Percentiles rank a stretch among this genome's conserved stretches.
These are phyloP conservation scores for Colletotrichum limetticola DNA, from an alignment of 2,329 filamentous ascomycete genomes.

Conservation along the genomic window DNA sequence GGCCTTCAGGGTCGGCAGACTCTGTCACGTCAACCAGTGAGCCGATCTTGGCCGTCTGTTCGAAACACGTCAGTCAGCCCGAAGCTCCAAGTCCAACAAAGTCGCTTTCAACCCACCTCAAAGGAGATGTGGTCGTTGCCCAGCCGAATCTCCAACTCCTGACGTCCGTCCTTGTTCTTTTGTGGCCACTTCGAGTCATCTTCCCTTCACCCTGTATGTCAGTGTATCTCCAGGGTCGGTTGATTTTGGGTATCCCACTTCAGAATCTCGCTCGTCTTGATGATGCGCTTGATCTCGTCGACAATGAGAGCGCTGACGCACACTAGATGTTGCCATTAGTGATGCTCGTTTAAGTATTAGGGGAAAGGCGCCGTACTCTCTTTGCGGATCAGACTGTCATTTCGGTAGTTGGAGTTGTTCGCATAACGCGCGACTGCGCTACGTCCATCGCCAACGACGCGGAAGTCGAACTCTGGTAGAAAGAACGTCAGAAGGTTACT, in stretches of 20 bases:
- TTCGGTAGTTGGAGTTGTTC: constrained; percentile 99
- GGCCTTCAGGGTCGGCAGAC: constrained; percentile 92
- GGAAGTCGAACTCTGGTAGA: constrained; percentile 89
- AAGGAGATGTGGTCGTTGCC: constrained; percentile 98
- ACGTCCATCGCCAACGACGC: constrained; percentile 89
- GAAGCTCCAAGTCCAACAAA: background rate
- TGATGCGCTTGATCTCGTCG: constrained; percentile 95
- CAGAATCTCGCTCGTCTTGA: constrained; percentile 96
- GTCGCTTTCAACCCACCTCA: constrained; percentile 71
- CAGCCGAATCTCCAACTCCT: constrained; percentile 93
- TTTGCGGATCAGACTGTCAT: constrained; percentile 98
- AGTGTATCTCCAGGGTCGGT: constrained; percentile 34
- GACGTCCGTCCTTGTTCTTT: constrained; percentile 98
- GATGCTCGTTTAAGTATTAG: background rate
- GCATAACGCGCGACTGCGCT: constrained; percentile 96
- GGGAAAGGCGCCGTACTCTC: constrained; percentile 76
- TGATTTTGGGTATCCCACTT: constrained; percentile 71
- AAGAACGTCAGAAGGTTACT: constrained; percentile 35
- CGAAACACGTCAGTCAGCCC: constrained; percentile 37
- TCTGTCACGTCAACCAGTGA: constrained; percentile 97
- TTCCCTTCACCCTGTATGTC: constrained; percentile 70
- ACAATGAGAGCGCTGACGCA: constrained; percentile 92
- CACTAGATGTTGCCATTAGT: constrained; percentile 67
- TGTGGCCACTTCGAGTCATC: constrained; percentile 98
- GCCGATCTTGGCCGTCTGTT: constrained; percentile 95